Conservation (phyloP, 163 green algal genomes). For the Scenedesmus sp. region DNA sequence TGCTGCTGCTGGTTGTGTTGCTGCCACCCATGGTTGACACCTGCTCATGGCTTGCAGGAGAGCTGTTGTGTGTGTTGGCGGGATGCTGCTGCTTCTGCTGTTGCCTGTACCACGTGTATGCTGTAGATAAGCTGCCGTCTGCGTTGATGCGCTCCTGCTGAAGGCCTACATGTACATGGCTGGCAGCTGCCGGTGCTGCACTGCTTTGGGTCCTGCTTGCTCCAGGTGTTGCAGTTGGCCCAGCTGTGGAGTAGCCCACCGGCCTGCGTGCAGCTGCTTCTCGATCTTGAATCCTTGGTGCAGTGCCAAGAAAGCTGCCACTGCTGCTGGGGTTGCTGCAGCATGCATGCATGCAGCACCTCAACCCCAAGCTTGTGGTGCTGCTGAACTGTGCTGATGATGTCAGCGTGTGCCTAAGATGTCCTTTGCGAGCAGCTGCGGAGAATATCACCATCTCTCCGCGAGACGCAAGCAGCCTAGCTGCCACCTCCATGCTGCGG, state of each 20-base stretch:
- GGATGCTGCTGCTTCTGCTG: constrained; percentile 10
- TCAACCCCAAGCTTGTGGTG: not conserved
- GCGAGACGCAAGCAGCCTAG: not conserved
- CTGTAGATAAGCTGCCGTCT: constrained; percentile 38
- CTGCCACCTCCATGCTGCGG: not conserved
- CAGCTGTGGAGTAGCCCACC: not conserved
- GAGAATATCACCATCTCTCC: not conserved
- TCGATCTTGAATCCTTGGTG: not conserved
- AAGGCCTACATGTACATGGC: not conserved
- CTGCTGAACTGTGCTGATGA: not conserved
- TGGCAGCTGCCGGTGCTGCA: not conserved
- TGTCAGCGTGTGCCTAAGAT: not conserved
- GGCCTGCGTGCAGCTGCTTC: constrained; percentile 1
- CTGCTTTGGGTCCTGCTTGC: not conserved
- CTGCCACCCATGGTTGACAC: not conserved
- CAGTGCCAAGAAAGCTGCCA: not conserved
- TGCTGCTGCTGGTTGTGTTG: not conserved
- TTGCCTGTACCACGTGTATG: not conserved
- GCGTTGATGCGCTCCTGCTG: constrained; percentile 47
- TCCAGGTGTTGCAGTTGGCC: not conserved
- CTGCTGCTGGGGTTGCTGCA: not conserved
- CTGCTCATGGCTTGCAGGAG: not conserved
- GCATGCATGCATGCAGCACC: not conserved
- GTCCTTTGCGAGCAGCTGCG: not conserved
- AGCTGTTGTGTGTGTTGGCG: not conserved